These are phyloP conservation scores for Funneliformis caledonium DNA, from an alignment of 371 early-diverging fungal species.

Conservation along the genomic window DNA sequence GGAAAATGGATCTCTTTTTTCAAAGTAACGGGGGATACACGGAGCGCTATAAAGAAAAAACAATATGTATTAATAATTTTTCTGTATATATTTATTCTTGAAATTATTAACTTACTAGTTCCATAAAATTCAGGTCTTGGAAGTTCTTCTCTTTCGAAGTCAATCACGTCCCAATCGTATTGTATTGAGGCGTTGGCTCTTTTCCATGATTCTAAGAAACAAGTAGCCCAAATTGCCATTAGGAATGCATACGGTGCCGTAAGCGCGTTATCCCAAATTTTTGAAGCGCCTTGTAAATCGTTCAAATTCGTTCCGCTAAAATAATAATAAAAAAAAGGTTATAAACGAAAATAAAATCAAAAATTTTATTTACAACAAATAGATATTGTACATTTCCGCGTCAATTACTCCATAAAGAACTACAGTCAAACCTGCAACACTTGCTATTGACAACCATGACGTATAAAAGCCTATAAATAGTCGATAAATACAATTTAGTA, in stretches of 20 bases:
- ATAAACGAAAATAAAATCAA: not conserved
- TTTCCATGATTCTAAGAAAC: slow-evolving; percentile 71
- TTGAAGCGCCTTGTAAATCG: slow-evolving; percentile 35
- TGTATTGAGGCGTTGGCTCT: slow-evolving; percentile 53
- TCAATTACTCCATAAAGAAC: slow-evolving; percentile 54
- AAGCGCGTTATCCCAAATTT: slow-evolving; percentile 58
- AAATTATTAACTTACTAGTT: slow-evolving; percentile 3
- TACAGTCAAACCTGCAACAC: slow-evolving; percentile 52
- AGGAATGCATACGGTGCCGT: slow-evolving; percentile 59
- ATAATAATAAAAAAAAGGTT: not conserved
- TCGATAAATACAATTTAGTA: not conserved
- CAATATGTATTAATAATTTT: not conserved
- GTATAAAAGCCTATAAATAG: slow-evolving; percentile 43
- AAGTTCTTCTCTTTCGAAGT: slow-evolving; percentile 47
- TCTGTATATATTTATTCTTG: not conserved
- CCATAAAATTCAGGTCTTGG: slow-evolving; percentile 37
- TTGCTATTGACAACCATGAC: slow-evolving; percentile 53
- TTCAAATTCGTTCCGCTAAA: slow-evolving; percentile 8
- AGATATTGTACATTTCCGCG: slow-evolving; percentile 38
- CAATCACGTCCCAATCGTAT: slow-evolving; percentile 61
- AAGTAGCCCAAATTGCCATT: slow-evolving; percentile 51
- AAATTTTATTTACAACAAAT: not conserved
- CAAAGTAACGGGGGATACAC: slow-evolving; percentile 14
- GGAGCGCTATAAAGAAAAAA: not conserved
- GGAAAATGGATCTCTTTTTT: slow-evolving; percentile 36